Evolutionary conservation across 2,329 filamentous ascomycete species (phyloP), one percentile per base, ranked within the genome.

Genomic region (Balansia obtecta): DNA sequence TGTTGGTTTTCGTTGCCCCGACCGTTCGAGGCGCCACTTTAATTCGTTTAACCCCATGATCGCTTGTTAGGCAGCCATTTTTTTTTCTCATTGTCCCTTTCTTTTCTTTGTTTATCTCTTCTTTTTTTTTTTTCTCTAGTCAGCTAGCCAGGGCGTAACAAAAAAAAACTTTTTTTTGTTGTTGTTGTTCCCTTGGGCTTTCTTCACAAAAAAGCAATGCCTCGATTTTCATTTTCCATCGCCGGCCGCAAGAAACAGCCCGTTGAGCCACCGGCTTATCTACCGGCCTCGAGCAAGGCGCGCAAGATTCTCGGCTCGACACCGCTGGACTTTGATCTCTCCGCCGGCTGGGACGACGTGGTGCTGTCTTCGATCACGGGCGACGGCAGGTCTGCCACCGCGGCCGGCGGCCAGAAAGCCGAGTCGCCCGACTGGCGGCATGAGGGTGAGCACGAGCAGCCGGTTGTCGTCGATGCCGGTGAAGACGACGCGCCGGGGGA

Each of bases 241-340:
- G 68, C 73, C 48, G 68, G 73, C 48, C 71, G 73, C 53, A 71
- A 66, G 52, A 77, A 73, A 59, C 64, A 65, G 37, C 46, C 59
- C 38, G 53, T 64, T 10, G 56, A 61, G 57, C 37, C 58, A 58
- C 27, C 58, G 58, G 32, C 58, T 58, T 15, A 63, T 9, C 59
- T 64, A n/a, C 63, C 65, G 37, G 66, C 69, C 2, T 64, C 73
- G 56, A 74, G 71, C 52, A 78, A 78, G 58, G 74, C 71, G 1
- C 73, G 76, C 55, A 73, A 70, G 56, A 68, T 77, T 15, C 60
- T 78, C 39, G 75, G 74, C 22, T 69, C 69, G 4, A 65, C 68
- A 27, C 68, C 70, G 6, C 64, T 74, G 57, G 72, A 64, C 55
- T 64, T 70, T 53, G 71, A 73, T 53, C 60, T 66, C 9, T 56